Base-by-base conservation (phyloP, 1,139 yeast species). In the Casaregolazyma lundiana region DNA sequence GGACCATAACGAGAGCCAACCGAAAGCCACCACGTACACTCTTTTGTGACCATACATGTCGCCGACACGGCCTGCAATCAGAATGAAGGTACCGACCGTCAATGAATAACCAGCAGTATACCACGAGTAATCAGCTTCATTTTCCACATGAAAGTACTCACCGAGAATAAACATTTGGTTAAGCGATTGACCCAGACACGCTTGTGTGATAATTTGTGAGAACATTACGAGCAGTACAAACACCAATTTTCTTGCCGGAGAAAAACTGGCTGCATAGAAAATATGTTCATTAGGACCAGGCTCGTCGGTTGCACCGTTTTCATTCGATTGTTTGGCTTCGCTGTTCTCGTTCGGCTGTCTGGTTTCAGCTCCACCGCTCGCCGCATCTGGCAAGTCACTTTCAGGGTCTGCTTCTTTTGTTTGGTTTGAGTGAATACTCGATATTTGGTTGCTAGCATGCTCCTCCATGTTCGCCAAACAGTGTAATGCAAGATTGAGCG, bases 41-140 rank as follows among this genome's bases (percentile, higher is more conserved):
- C 49, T 59, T 54, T 78, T 78, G 55, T 79, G 78, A 3, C 87
- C 88, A 55, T 69, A 72, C 53, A 78, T 61, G 58, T 81, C 87
- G n/a, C 87, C 87, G 18, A 80, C 57, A 41, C 81, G 71, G 8
- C 88, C 88, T 1, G 81, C 73, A 2, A 76, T 65, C 29, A 81
- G 62, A 47, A 81, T 80, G 50, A 81, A 77, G 0, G 86, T 77
- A 8, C 86, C 86, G 11, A 76, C 78, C 0, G 84, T 76, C 41
- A 80, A 64, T 1, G 82, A 73, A 54, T 69, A 80, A 0, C 81
- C 69, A 0, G 84, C 82, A 3, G 80, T 66, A 59, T 76, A 77
- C 86, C 87, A 81, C 4, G 79, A 69, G 11, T 70, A 66, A 57
- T 71, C 72, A 4, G 81, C 81, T 20, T 51, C 48, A 34, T 49